Evolutionary conservation across 2,329 filamentous ascomycete species (phyloP).

Genomic region (Fusarium bactridioides): DNA sequence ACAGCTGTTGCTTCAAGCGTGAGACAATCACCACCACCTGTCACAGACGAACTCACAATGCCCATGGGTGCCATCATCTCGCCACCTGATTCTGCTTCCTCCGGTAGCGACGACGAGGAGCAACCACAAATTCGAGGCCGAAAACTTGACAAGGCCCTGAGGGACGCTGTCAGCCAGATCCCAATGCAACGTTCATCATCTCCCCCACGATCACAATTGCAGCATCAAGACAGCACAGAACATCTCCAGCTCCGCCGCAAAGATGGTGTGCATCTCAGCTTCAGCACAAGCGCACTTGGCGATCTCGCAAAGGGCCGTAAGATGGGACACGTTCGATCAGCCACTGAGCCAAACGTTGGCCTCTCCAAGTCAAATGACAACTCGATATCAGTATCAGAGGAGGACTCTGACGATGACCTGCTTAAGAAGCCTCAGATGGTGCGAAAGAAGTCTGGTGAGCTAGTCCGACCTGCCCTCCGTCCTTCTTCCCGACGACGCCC

Average conservation of each 20-base stretch:
- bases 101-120: conserved; percentile 89
- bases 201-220: conserved; percentile 50
- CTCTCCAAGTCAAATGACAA: conserved; percentile 57
- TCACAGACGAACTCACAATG: conserved; percentile 75
- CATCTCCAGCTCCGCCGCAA: conserved; percentile 49
- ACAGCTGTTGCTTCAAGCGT: conserved; percentile 58
- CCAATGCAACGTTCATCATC: conserved; percentile 57
- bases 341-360: conserved; percentile 62
- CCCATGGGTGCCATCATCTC: conserved; percentile 88
- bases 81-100: conserved; percentile 83
- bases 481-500: conserved; percentile 81
- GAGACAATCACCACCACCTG: conserved; percentile 83
- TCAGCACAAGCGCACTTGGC: conserved; percentile 57
- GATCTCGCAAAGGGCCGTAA: conserved; percentile 53
- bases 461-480: conserved; percentile 90
- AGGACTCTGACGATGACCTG: conserved; percentile 68
- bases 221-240: conserved; percentile 55
- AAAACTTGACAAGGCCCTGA: conserved; percentile 69
- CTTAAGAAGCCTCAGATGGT: conserved; percentile 86
- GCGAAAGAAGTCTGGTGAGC: conserved; percentile 96
- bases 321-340: conserved; percentile 61
- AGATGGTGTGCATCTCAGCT: conserved; percentile 53
- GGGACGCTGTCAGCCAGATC: conserved; percentile 84
- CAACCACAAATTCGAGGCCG: conserved; percentile 60
- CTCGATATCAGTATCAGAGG: conserved; percentile 63